Conservation (phyloP, 2,329 filamentous ascomycete genomes). For the Claviceps purpurea region DNA sequence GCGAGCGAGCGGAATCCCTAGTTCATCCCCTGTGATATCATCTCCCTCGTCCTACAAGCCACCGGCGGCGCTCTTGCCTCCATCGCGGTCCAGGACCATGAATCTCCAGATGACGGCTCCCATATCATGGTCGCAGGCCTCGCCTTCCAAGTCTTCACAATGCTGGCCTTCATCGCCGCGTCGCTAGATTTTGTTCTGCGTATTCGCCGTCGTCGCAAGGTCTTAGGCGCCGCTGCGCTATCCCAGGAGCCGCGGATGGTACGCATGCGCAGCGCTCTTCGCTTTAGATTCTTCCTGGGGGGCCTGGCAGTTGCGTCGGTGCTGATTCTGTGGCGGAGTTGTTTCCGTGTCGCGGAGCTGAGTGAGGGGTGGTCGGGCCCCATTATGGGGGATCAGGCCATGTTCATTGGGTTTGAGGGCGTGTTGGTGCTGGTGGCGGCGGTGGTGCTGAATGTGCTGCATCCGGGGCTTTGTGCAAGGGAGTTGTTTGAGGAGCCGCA, state of each 20-base stretch:
- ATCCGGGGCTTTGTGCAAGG: slow-evolving; percentile 11
- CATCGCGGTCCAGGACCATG: slow-evolving; percentile 23
- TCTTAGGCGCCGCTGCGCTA: slow-evolving; percentile 16
- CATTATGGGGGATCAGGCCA: slow-evolving; percentile 39
- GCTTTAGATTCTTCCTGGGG: slow-evolving; percentile 41
- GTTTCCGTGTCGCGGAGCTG: slow-evolving; percentile 54
- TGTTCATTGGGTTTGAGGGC: slow-evolving; percentile 47
- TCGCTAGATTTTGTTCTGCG: slow-evolving; percentile 36
- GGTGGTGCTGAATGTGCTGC: slow-evolving; percentile 27
- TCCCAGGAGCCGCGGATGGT: slow-evolving; percentile 23
- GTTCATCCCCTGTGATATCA: slow-evolving; percentile 51
- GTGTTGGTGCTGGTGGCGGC: slow-evolving; percentile 36
- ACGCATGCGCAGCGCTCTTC: slow-evolving; percentile 24
- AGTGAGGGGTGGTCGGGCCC: slow-evolving; percentile 47
- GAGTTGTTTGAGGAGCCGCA: neutral
- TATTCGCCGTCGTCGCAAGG: slow-evolving; percentile 15
- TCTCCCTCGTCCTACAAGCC: slow-evolving; percentile 47
- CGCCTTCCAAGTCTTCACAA: slow-evolving; percentile 44
- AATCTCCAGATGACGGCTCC: slow-evolving; percentile 28
- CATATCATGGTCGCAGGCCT: slow-evolving; percentile 55
- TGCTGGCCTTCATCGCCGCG: slow-evolving; percentile 39
- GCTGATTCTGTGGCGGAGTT: slow-evolving; percentile 49
- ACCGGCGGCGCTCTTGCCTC: slow-evolving; percentile 43
- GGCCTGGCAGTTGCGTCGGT: slow-evolving; percentile 45
- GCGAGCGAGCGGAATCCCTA: slow-evolving; percentile 8